A percentile compares a stretch with the other conserved stretches of the same genome.
Evolutionary conservation across 2,329 filamentous ascomycete genomes (phyloP).

Genomic region (Drechslerella coelobrocha): DNA sequence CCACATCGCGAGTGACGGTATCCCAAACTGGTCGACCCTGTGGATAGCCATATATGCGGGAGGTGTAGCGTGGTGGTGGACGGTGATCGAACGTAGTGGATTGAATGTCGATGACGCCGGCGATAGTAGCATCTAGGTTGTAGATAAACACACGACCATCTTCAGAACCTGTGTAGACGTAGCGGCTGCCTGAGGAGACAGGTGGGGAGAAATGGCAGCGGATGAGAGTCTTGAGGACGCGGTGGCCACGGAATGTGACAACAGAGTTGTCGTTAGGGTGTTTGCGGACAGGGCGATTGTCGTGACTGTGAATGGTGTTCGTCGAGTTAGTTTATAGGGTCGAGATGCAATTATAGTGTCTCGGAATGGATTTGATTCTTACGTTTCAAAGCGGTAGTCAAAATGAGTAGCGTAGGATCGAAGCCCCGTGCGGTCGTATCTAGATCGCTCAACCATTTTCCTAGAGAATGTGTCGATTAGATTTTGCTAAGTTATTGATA

Average conservation of each 20-base stretch:
- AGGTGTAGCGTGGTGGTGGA: slow-evolving; percentile 63
- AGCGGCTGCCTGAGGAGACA: slow-evolving; percentile 82
- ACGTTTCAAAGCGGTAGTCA: slow-evolving; percentile 75
- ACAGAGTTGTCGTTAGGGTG: slow-evolving; percentile 88
- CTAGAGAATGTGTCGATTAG: too few species aligned
- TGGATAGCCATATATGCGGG: slow-evolving; percentile 64
- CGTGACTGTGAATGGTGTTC: slow-evolving; percentile 36
- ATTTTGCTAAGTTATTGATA: too few species aligned
- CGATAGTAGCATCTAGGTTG: slow-evolving; percentile 88
- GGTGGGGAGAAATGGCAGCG: slow-evolving; percentile 94
- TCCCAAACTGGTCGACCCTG: slow-evolving; percentile 70
- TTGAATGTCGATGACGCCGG: slow-evolving; percentile 77
- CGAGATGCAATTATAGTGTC: not conserved
- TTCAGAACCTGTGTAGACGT: slow-evolving; percentile 89
- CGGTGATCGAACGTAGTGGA: slow-evolving; percentile 71
- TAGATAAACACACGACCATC: slow-evolving; percentile 91
- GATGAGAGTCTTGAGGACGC: slow-evolving; percentile 86
- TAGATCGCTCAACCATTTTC: slow-evolving; percentile 53
- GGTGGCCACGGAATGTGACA: slow-evolving; percentile 91
- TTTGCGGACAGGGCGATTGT: slow-evolving; percentile 57
- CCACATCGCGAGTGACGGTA: slow-evolving; percentile 84
- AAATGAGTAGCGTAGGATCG: slow-evolving; percentile 64
- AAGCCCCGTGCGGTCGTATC: slow-evolving; percentile 40
- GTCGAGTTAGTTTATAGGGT: not conserved
- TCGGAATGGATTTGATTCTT: slow-evolving; percentile 62